Conservation (phyloP, 371 early-diverging fungal species). For the Smittium mucronatum region DNA sequence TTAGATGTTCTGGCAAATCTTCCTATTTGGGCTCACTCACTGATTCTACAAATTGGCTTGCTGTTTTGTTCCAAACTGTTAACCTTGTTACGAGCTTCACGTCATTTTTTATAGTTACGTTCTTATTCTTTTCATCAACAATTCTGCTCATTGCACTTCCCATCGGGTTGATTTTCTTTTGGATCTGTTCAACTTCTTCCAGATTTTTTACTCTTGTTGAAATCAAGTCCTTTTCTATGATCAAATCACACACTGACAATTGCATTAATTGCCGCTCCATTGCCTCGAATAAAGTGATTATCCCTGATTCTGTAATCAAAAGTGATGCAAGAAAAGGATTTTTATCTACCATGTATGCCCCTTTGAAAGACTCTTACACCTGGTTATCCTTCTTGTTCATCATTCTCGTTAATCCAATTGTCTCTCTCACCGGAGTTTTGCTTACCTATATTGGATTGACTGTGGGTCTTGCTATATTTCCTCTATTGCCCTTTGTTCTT, state of each 20-base stretch:
- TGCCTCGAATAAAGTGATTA: not conserved
- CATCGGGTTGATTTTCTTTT: not conserved
- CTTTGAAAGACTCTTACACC: not conserved
- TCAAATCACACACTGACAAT: not conserved
- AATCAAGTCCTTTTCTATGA: not conserved
- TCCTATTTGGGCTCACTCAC: not conserved
- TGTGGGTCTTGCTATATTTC: not conserved
- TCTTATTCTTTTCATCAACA: not conserved
- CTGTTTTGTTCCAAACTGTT: not conserved
- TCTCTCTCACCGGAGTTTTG: not conserved
- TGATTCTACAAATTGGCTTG: not conserved
- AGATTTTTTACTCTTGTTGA: conserved; percentile 2
- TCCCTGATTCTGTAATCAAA: not conserved
- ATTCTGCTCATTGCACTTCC: not conserved
- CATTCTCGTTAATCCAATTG: not conserved
- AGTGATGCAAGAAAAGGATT: not conserved
- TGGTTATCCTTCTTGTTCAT: not conserved
- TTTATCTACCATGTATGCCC: not conserved
- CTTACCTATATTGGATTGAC: not conserved
- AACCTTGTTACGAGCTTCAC: not conserved
- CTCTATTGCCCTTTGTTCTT: not conserved
- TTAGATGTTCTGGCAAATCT: not conserved
- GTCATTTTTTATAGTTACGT: not conserved
- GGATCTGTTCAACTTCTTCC: not conserved
- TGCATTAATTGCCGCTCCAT: not conserved